Evolutionary conservation across 2,329 filamentous ascomycete genomes (phyloP).

Genomic region (Cladophialophora exuberans): DNA sequence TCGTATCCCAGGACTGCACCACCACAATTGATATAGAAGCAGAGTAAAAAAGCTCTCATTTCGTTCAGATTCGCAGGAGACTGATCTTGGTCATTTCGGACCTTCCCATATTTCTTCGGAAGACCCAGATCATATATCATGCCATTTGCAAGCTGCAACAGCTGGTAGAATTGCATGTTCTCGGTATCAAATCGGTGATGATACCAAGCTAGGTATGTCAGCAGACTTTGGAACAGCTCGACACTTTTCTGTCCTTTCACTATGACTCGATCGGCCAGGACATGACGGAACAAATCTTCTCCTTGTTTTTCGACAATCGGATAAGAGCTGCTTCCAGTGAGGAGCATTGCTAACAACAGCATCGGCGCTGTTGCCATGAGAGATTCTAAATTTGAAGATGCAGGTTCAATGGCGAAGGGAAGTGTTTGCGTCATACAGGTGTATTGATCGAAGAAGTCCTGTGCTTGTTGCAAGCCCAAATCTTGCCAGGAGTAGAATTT

Average conservation of each 20-base stretch:
- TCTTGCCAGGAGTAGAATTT: constrained; percentile 8
- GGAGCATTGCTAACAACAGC: constrained; percentile 14
- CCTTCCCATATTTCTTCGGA: constrained; percentile 5
- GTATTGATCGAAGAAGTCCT: constrained; percentile 11
- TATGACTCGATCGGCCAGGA: constrained; percentile 51
- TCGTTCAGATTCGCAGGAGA: constrained; percentile 3
- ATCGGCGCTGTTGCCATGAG: constrained; percentile 3
- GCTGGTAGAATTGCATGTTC: constrained; percentile 39
- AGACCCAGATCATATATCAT: constrained; percentile 38
- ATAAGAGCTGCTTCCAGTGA: constrained; percentile 18
- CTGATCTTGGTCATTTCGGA: too few species aligned
- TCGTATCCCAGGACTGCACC: constrained; percentile 22
- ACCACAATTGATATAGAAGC: constrained; percentile 25
- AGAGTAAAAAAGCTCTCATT: constrained; percentile 19
- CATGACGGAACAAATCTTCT: constrained; percentile 17
- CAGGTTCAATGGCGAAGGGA: constrained; percentile 14
- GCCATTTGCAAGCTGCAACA: constrained; percentile 39
- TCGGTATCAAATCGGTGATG: constrained; percentile 38
- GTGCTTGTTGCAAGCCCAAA: not conserved
- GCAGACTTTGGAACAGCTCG: constrained; percentile 60
- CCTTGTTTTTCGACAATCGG: constrained; percentile 14
- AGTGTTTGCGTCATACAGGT: not conserved
- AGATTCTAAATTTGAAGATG: not conserved
- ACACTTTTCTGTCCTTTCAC: constrained; percentile 60
- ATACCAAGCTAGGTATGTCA: constrained; percentile 63